These are phyloP conservation scores for Xerocomus nothofagi DNA, from an alignment of 1,284 basidiomycete genomes.

Conservation along the genomic window DNA sequence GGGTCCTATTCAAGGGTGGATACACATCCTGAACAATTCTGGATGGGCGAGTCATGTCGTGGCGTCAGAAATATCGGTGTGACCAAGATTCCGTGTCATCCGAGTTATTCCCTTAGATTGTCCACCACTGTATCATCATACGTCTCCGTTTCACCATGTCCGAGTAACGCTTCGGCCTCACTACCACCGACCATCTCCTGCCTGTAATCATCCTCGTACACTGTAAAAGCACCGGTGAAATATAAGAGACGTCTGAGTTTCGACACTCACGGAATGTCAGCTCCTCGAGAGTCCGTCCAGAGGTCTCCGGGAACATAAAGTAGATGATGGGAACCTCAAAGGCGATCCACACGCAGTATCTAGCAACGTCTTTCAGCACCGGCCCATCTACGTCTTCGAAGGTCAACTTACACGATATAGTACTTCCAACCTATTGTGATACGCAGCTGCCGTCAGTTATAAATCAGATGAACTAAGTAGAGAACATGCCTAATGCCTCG, in stretches of 20 bases:
- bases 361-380: neutral
- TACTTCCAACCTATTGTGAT: conserved; percentile 14
- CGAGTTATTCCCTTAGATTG: neutral
- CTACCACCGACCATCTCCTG: neutral
- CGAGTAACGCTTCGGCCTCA: conserved; percentile 1
- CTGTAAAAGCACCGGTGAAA: neutral
- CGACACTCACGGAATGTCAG: conserved; percentile 55
- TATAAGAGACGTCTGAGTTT: neutral
- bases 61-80: too few species aligned
- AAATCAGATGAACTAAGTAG: neutral
- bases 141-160: neutral
- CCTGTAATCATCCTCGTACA: conserved; percentile 9
- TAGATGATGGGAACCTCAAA: conserved; percentile 50
- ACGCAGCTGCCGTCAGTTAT: neutral
- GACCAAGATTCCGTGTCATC: neutral
- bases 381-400: neutral
- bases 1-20: too few species aligned
- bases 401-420: conserved; percentile 14
- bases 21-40: too few species aligned
- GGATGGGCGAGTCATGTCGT: too few species aligned
- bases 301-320: conserved; percentile 56
- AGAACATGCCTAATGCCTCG: conserved; percentile 3
- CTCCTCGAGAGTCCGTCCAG: conserved; percentile 54
- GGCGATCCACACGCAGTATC: conserved; percentile 44
- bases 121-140: neutral